phyloP scores from a whole-genome alignment of 2,329 filamentous ascomycete genomes.

The Ampelomyces quisqualis region DNA sequence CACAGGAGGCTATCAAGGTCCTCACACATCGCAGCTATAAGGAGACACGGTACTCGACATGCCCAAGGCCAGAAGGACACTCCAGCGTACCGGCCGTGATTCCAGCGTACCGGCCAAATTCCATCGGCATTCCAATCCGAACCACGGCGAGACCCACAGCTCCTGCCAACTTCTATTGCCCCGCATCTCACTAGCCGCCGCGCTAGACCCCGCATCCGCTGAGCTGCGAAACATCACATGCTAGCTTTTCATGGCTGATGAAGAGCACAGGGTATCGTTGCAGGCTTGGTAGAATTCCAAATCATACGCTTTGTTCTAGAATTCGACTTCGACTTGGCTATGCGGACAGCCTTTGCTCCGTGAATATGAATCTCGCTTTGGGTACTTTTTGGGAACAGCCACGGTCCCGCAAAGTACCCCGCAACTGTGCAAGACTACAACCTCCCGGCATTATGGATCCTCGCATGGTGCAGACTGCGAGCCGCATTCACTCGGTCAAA shows the following conservation, averaged over 20 bases:
- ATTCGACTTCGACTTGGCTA: no score
- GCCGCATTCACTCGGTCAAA: slow-evolving; percentile 22
- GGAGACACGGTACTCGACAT: not conserved
- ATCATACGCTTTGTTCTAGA: no score
- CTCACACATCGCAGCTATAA: slow-evolving; percentile 2
- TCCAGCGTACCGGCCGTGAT: no score
- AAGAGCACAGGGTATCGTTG: not conserved
- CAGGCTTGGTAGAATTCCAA: no score
- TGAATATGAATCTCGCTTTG: no score
- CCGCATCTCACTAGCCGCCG: slow-evolving; percentile 7
- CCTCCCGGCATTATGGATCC: slow-evolving; percentile 19
- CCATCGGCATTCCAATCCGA: not conserved
- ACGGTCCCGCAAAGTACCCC: slow-evolving; percentile 11
- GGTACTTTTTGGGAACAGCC: not conserved
- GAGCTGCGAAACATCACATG: not conserved
- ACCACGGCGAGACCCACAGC: not conserved
- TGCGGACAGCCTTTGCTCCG: no score
- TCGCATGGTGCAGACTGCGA: slow-evolving; percentile 22
- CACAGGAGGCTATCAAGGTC: slow-evolving; percentile 3
- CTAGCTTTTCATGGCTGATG: not conserved
- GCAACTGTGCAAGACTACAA: slow-evolving; percentile 16
- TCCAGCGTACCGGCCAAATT: not conserved
- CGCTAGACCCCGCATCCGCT: slow-evolving; percentile 7
- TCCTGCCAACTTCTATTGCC: slow-evolving; percentile 1
- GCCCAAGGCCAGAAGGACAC: no score